Base-by-base conservation (phyloP, 257 asterid species). In the Solanum verrucosum region DNA sequence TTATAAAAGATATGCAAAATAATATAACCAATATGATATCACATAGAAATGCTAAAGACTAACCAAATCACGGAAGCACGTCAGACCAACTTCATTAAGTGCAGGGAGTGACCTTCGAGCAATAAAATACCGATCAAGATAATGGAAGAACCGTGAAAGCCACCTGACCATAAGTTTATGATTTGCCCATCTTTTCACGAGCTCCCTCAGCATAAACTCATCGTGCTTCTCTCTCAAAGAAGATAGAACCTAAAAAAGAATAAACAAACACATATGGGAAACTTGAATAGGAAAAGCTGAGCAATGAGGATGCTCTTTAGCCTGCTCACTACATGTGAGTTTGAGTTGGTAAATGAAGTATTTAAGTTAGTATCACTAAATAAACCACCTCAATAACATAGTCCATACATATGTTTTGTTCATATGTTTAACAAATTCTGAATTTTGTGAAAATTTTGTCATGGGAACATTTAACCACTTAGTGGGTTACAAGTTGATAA, bases 91-190 rank as follows among this genome's bases (percentile, higher is more conserved):
- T 83, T 91, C 93, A 42, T 46, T 86, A 71, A 94, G 90, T 31
- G 92, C 31, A 38, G 92, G 90, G 71, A 93, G 89, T 25, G 91
- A 88, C 79, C 90, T 89, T 87, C 95, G 87, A 33, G 90, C 38
- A 10, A 93, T 63, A 79, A 68, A 93, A 87, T 89, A 93, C 65
- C 95, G 90, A 84, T 94, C 93, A 84, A 94, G 94, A 89, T 93
- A 94, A 81, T 87, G 29, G 87, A 94, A 93, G 89, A 93, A 93
- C 35, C 92, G 90, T 31, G 95, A 88, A 56, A 94, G 94, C 97
- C 95, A 93, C 89, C 88, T 89, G 68, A 91, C 92, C 97, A 93
- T 91, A 65, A 90, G 21, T 83, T 91, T 93, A 56, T 94, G 95
- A 87, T 91, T 88, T 6, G 38, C 75, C 95, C 97, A 94, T 88